Base-by-base conservation (phyloP, 108 stramenopile species). In the Stephanodiscus minutulus region DNA sequence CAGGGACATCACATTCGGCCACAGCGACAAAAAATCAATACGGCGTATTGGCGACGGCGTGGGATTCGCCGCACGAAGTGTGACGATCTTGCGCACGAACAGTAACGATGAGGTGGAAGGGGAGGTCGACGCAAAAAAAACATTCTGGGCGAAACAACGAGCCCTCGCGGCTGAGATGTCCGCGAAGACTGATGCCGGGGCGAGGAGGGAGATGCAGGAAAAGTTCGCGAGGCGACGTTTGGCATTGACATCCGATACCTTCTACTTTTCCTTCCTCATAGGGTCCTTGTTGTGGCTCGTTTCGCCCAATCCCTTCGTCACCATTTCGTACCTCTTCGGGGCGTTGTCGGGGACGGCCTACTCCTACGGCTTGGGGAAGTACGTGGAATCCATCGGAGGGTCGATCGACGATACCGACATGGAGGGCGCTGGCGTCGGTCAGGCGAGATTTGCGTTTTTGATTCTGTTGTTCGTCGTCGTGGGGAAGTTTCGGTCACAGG, bases 401-500 rank as follows among this genome's bases (percentile, higher is more conserved):
- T 76, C 82, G 7, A 70, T 81, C 25, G 76, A 86, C 43, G 89
- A 92, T 64, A 68, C 60, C 9, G 85, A 61, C 27, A 61, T 81
- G 15, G 73, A 82, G 49, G 94, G 90, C 13, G 89, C 88, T 13
- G 94, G 91, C 8, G 82, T 92, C 11, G 94, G 94, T 12, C 83
- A 89, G 66, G 94, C 94, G 11, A 72, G 94, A 31, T 91, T 95
- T 74, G 94, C 94, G 22, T 95, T 95, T 68, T 56, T 95, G 66
- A 89, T 92, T 46, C 31, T 95, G 37, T 57, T 95, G 28, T 85
- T 95, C 62, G 78, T 95, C 11, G 63, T 86, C 28, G 86, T 95
- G 31, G 93, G 93, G 15, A 88, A 87, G 58, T 89, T 91, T 63
- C 84, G 88, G 28, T 62, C 64, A 12, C 61, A 72, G 29, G 93